Evolutionary conservation across 2,329 filamentous ascomycete genomes (phyloP), one percentile per base, ranked within the genome.

Genomic region (Claviceps digitariae): DNA sequence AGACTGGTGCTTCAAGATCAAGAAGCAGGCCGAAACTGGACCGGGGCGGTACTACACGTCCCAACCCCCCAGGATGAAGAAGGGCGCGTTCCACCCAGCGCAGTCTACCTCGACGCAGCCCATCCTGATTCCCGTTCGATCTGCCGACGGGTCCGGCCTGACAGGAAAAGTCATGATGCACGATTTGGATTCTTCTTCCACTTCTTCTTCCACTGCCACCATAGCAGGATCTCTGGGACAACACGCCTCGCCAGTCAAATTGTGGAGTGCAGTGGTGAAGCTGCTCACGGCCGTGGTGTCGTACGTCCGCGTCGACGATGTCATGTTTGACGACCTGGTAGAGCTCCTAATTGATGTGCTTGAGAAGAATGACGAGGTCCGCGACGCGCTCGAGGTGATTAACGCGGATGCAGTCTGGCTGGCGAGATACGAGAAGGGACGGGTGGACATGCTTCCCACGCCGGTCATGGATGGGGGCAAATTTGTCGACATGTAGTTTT

Each of bases 381-480:
- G 73, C 48, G 67, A 69, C 36, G 81, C 79, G 12, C 66, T 93
- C 47, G 81, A 86, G 58, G 68, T 64, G 3, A 69, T 84, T 52
- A 90, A 91, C 64, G 72, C 76, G 1, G 87, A 93, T 70, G 84
- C 85, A 1, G 83, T 93, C 4, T 94, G 88, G 88, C 67, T 91
- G 58, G 72, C 73, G 43, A 67, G 79, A 61, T 76, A 78, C 53
- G 69, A 77, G 60, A 65, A 66, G 52, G 74, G 76, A 10, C 57
- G 67, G 55, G 61, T 72, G 38, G 60, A 69, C 52, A 61, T 59
- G 56, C 58, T 64, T 53, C 63, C 66, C 43, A 65, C 62, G 12
- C 75, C 75, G 9, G 59, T 64, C 23, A 60, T 77, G 59, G 69
- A 75, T 5, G 74, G 73, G 0, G 62, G 69, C 44, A 60, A 57